Evolutionary conservation across 106 monocot species (phyloP).

Genomic region (Dendrobium officinale): DNA sequence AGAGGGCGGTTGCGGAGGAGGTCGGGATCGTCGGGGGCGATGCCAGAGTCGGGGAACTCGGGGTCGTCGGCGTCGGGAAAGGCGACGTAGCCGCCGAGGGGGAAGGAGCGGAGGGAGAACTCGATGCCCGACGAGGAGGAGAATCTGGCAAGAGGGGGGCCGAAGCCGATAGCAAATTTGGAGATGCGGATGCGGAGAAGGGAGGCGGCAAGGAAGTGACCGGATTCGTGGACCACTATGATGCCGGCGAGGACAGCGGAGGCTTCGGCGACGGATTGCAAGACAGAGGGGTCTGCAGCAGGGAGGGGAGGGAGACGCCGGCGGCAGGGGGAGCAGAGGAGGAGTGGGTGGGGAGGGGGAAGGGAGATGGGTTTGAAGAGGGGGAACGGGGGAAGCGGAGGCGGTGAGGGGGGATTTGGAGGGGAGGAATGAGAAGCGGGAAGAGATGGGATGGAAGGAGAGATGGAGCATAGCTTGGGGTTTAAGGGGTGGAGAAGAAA

Average conservation of each 20-base stretch:
- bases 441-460: background rate
- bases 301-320: background rate
- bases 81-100: slow-evolving; percentile 86
- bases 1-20: slow-evolving; percentile 78
- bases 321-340: background rate
- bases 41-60: slow-evolving; percentile 45
- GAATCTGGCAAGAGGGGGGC: slow-evolving; percentile 72
- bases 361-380: background rate
- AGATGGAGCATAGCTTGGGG: no score
- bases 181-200: slow-evolving; percentile 76
- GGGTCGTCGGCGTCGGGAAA: slow-evolving; percentile 81
- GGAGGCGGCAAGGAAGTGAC: slow-evolving; percentile 86
- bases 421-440: background rate
- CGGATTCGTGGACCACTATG: slow-evolving; percentile 83
- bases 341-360: slow-evolving; percentile 4
- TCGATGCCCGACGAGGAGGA: slow-evolving; percentile 45
- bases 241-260: slow-evolving; percentile 80
- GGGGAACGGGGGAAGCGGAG: background rate
- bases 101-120: slow-evolving; percentile 86
- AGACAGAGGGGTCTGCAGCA: slow-evolving; percentile 1
- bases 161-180: slow-evolving; percentile 89
- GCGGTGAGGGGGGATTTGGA: background rate
- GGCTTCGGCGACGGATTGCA: slow-evolving; percentile 57
- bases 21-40: slow-evolving; percentile 70
- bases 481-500: no score